phyloP scores from a whole-genome alignment of 768 basidiomycete species.

The Mrakia frigida region DNA sequence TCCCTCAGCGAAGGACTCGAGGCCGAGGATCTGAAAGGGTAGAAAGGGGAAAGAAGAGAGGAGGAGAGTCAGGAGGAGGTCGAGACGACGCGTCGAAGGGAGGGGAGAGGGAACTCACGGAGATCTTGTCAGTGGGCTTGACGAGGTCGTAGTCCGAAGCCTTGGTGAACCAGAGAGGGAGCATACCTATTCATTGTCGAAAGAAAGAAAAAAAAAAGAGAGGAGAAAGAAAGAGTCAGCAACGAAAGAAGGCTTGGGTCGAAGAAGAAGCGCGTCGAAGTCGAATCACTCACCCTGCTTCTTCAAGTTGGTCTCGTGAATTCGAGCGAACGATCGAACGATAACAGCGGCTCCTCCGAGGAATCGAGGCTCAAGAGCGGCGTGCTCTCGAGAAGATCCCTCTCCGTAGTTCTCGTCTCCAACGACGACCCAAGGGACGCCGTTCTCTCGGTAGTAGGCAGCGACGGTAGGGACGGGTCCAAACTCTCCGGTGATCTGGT shows the following conservation, averaged over 20 bases:
- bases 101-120: conserved; percentile 37
- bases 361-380: conserved; percentile 90
- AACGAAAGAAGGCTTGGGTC: background rate
- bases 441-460: conserved; percentile 79
- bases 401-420: conserved; percentile 85
- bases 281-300: conserved; percentile 65
- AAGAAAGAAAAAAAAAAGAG: too few relatives aligned
- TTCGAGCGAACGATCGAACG: conserved; percentile 92
- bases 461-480: conserved; percentile 78
- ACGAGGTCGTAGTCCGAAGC: conserved; percentile 92
- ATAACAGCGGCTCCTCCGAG: conserved; percentile 94
- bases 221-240: background rate
- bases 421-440: conserved; percentile 94
- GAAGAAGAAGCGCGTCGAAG: background rate
- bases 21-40: conserved; percentile 68
- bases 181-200: conserved; percentile 25
- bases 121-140: conserved; percentile 76
- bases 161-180: conserved; percentile 87
- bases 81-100: background rate
- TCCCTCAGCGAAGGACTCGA: conserved; percentile 83
- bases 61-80: background rate
- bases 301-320: conserved; percentile 93
- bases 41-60: background rate
- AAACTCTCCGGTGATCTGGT: conserved; percentile 79
- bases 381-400: conserved; percentile 96